Evolutionary conservation across 2,329 filamentous ascomycete genomes (phyloP).

Genomic region (Pestalotiopsis sp.): DNA sequence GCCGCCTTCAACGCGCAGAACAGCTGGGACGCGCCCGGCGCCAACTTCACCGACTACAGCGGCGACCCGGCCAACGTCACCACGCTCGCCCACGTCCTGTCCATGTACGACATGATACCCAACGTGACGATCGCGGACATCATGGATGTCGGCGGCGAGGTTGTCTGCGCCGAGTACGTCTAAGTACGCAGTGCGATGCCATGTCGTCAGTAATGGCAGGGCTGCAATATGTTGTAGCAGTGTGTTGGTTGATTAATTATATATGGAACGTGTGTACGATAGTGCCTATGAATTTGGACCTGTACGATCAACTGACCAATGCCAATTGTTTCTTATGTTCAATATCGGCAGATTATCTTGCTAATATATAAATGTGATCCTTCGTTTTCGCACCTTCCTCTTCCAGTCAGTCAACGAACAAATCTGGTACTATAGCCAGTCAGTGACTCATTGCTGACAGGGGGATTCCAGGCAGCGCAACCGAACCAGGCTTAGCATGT

Average conservation of each 20-base stretch:
- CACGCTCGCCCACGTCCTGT: neutral
- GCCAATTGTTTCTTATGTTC: no score
- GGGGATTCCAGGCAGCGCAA: no score
- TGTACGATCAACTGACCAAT: no score
- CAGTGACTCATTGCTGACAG: neutral
- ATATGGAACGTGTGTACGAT: neutral
- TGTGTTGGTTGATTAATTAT: neutral
- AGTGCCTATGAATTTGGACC: no score
- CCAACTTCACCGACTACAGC: conserved; percentile 17
- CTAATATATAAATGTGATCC: neutral
- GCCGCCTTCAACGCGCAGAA: neutral
- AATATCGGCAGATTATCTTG: no score
- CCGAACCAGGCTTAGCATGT: no score
- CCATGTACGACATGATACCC: conserved; percentile 17
- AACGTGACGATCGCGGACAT: conserved; percentile 31
- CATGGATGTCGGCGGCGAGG: conserved; percentile 18
- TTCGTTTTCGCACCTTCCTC: neutral
- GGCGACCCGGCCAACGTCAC: conserved; percentile 11
- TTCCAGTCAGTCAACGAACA: neutral
- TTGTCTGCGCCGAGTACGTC: conserved; percentile 20
- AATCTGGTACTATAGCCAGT: neutral
- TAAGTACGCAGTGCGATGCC: neutral
- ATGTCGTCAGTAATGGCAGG: neutral
- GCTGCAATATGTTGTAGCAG: neutral
- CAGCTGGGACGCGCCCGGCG: conserved; percentile 2